Base-by-base conservation (phyloP, 2,329 filamentous ascomycete genomes). In the Magnaporthiopsis rhizophila region DNA sequence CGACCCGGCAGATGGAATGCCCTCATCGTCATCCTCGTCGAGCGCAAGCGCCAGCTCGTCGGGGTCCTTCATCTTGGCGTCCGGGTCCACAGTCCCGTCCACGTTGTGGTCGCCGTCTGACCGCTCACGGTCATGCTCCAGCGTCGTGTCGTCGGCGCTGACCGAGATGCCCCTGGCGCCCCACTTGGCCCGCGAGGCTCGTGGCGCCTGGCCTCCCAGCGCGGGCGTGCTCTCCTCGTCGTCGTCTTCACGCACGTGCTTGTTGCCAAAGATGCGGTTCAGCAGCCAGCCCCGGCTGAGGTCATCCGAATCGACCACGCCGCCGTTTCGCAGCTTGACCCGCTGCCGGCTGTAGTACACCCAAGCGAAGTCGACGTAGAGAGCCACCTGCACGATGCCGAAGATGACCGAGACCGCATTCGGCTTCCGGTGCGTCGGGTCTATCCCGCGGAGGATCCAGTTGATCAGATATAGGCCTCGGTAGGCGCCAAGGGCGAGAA, bases 291-390 rank as follows among this genome's bases (percentile, higher is more conserved):
- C 91, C 64, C 91, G 88, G 68, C 88, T 84, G 73, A 96, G 81
- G 73, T 98, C 94, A 68, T 97, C 93, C 4, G 89, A 89, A 73
- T 98, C 94, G 18, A 98, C 91, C 24, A 97, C 83, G 8, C 92
- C 91, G 59, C 94, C 94, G 69, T 86, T 88, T 67, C 94, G 86
- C 21, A 98, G 87, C 87, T 97, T 97, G 72, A 98, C 92, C 65
- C 93, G 86, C 79, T 97, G 94, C 68, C 94, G 86, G 13, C 89
- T 90, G 79, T 91, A 97, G 81, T 98, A 98, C 1, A 98, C 92
- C 92, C 93, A 97, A 50, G 92, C 92, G 74, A 98, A 98, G 77
- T 98, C 94, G 69, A 93, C 74, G 76, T 97, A 97, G 58, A 97
- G 85, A 1, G 89, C 87, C 0, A 92, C 97, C 78, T 98, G 94